Evolutionary conservation across 2,329 filamentous ascomycete species (phyloP).

Genomic region (Teratosphaeria destructans): DNA sequence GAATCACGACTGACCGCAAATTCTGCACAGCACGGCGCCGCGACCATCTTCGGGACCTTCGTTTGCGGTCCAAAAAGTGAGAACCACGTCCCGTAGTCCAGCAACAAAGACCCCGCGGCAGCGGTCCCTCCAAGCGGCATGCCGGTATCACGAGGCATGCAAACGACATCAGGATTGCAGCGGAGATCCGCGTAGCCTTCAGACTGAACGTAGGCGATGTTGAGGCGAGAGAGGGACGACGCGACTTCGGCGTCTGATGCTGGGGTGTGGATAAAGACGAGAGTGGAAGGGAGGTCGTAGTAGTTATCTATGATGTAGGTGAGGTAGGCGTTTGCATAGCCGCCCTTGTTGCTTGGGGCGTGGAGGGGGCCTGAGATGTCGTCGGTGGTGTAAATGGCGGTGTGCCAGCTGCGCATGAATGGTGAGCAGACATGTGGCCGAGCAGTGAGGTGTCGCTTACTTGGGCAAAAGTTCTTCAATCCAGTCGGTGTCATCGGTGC

Average conservation of each 20-base stretch:
- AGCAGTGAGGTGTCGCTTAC: background rate
- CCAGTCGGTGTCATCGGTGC: background rate
- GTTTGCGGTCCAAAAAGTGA: background rate
- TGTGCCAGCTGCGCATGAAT: background rate
- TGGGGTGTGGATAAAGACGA: constrained; percentile 18
- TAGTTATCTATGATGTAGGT: constrained; percentile 39
- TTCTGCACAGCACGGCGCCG: constrained; percentile 45
- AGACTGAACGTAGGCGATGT: background rate
- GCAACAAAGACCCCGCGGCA: background rate
- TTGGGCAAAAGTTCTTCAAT: background rate
- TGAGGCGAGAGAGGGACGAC: background rate
- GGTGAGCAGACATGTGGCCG: background rate
- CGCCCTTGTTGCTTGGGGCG: constrained; percentile 29
- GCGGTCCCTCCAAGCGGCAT: background rate
- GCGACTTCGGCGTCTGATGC: background rate
- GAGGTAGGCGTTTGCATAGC: constrained; percentile 37
- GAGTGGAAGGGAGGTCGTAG: constrained; percentile 19
- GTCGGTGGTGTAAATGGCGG: background rate
- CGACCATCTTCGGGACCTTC: constrained; percentile 33
- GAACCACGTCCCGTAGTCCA: background rate
- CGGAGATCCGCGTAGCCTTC: background rate
- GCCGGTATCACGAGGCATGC: background rate
- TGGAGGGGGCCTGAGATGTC: background rate
- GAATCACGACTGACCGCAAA: constrained; percentile 42
- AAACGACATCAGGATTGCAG: background rate